Base-by-base conservation (phyloP, 23 red algal species). In the Chondrus crispus region DNA sequence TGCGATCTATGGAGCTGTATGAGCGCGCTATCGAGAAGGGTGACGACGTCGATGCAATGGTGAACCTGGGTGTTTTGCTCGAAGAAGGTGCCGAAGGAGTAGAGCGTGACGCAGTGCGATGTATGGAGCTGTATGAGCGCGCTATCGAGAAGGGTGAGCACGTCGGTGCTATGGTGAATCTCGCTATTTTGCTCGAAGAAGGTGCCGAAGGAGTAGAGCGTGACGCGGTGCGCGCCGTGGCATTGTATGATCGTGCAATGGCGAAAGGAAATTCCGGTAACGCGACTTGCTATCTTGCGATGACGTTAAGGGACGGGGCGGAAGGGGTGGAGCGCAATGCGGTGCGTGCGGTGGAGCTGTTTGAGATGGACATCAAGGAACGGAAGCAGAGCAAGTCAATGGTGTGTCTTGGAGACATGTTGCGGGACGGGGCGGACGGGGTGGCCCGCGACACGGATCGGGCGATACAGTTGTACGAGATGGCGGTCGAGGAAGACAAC, bases 241-340 rank as follows among this genome's bases (percentile, higher is more conserved):
- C 55, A 36, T 37, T 84, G n/a, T 84, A 84, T 35, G 80, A 84
- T 60, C 28, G n/a, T 4, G 80, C 80, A 63, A 63, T 63, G 55
- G 13, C 30, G 55, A 57, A 52, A 40, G 51, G 5, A 22, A 57
- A 57, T 22, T n/a, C n/a, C n/a, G 52, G 22, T 16, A 57, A 16
- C 42, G 80, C 80, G 4, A 84, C 62, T 41, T 62, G 55, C 30
- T 62, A 40, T 37, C 19, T 84, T 3, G 80, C 50, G 39, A 45
- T 41, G 6, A 36, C 62, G 2, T 63, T 84, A 24, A 45, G 40
- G 10, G 38, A 84, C 20, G 80, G 80, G 37, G 80, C 33, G 9
- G 80, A 84, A 37, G 80, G 80, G 44, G 80, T 84, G 8, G 26
- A 48, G 6, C 50, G 55, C 37, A 53, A 84, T 53, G 52, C 41